Conservation (phyloP, 495 filamentous ascomycete genomes). For the Podospora appendiculata region DNA sequence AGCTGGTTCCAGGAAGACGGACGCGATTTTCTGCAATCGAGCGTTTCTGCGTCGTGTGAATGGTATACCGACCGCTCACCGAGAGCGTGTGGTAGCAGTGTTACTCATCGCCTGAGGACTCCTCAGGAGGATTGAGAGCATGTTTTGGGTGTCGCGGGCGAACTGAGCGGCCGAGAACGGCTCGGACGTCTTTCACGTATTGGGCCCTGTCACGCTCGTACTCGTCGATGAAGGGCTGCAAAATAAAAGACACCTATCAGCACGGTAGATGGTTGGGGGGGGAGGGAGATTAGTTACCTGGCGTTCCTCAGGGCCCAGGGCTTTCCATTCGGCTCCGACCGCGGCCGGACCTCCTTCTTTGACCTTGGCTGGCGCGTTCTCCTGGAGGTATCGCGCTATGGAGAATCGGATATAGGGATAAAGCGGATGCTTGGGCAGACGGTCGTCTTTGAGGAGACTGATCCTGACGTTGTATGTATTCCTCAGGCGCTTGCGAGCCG, state of each 20-base stretch:
- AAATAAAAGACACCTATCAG: not conserved
- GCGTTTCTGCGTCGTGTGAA: no score
- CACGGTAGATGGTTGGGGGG: not conserved
- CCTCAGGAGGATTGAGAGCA: constrained; percentile 48
- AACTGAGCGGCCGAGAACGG: no score
- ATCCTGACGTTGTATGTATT: not conserved
- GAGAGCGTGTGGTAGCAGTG: no score
- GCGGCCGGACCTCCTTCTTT: constrained; percentile 15
- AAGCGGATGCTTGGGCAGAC: constrained; percentile 44
- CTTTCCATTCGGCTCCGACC: constrained; percentile 47
- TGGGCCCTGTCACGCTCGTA: not conserved
- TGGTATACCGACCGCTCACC: no score
- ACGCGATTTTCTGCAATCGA: no score
- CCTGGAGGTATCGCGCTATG: constrained; percentile 29
- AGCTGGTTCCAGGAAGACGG: no score
- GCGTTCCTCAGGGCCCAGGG: constrained; percentile 42
- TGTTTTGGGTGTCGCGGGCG: no score
- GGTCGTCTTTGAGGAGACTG: constrained; percentile 46
- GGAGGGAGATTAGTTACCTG: constrained; percentile 21
- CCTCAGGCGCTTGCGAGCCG: constrained; percentile 45
- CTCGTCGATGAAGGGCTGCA: not conserved
- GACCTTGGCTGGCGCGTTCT: no score
- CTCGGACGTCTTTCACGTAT: not conserved
- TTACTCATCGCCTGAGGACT: constrained; percentile 6
- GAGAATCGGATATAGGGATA: constrained; percentile 36